Base-by-base conservation (phyloP, 768 basidiomycete species). In the Clavaria fumosa region DNA sequence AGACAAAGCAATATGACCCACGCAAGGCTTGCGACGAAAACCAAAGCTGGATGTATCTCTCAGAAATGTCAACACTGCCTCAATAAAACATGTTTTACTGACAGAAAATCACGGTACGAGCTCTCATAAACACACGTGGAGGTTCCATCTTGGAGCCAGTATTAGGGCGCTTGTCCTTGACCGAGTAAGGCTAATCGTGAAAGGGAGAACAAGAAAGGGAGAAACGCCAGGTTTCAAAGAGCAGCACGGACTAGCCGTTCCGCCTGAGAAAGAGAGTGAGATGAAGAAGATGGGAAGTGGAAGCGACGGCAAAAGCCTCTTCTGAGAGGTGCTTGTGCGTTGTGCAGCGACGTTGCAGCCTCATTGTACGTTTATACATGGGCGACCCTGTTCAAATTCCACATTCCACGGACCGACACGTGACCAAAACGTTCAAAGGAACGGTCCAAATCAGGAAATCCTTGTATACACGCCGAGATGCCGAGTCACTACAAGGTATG, bases 1-100 rank as follows among this genome's bases (percentile, higher is more conserved):
- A 72, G 48, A 34, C 55, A 71, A 23, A 73, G 48, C 36, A 72
- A 42, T 12, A 63, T 50, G 23, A 61, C 58, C 67, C 69, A 75
- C 28, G 69, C 35, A 40, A 75, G 56, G 47, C 64, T 62, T 12
- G 65, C 43, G 38, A 66, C 28, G 24, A 60, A 53, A 24, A 67
- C 63, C 38, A 59, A 54, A 1, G 56, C 72, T 75, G 34, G 19
- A 10, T 10, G 1, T 12, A 28, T 19, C 22, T 23, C 12, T 10
- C 39, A 17, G 42, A 30, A 26, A 22, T 21, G 14, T 15, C 19
- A 34, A 12, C 20, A 17, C 15, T 17, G 9, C 10, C 10, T 9
- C 32, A 34, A 17, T 11, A 9, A 34, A 18, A 17, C 7, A 34
- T 9, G n/a, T 20, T n/a, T 21, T 6, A 47, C 53, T 35, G n/a